A percentile compares a stretch with the other conserved stretches of the same genome.
These are phyloP conservation scores for Chlorella sp. DNA, from an alignment of 139 green algal genomes.

Conservation along the genomic window DNA sequence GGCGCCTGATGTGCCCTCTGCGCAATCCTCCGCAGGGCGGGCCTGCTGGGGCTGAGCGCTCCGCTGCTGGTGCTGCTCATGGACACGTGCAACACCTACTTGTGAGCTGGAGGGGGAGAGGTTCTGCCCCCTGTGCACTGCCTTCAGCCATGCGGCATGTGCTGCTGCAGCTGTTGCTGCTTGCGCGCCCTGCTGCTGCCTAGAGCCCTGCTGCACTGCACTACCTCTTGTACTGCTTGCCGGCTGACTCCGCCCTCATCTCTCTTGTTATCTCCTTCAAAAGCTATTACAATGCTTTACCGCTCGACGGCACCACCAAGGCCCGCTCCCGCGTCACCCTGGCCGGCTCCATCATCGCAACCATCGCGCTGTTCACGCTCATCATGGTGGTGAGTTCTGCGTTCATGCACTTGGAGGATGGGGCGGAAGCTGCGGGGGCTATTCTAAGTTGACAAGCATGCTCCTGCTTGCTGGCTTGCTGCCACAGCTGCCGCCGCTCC, in stretches of 20 bases:
- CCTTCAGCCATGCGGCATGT: no score
- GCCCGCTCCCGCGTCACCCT: slow-evolving; percentile 15
- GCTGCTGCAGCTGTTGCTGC: no score
- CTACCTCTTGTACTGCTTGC: background rate
- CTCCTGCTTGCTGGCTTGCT: no score
- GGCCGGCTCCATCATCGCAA: slow-evolving; percentile 41
- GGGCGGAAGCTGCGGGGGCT: no score
- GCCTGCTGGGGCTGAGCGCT: slow-evolving; percentile 37
- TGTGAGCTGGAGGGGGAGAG: background rate
- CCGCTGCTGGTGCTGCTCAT: slow-evolving; percentile 35
- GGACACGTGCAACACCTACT: slow-evolving; percentile 39
- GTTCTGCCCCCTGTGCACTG: no score
- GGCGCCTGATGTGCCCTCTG: no score
- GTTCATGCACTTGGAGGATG: no score
- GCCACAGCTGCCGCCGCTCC: no score
- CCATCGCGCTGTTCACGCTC: slow-evolving; percentile 10
- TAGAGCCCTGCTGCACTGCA: no score
- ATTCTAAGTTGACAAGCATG: no score
- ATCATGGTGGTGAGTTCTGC: slow-evolving; percentile 11
- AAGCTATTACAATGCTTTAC: slow-evolving; percentile 17
- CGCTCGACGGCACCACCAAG: background rate
- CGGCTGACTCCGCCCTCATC: background rate
- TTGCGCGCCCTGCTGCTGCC: no score
- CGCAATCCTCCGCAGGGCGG: background rate
- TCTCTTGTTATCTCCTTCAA: background rate